Evolutionary conservation across 179 eudicot species (phyloP), one percentile per base, ranked within the genome.

Genomic region (Actinidia polygama): DNA sequence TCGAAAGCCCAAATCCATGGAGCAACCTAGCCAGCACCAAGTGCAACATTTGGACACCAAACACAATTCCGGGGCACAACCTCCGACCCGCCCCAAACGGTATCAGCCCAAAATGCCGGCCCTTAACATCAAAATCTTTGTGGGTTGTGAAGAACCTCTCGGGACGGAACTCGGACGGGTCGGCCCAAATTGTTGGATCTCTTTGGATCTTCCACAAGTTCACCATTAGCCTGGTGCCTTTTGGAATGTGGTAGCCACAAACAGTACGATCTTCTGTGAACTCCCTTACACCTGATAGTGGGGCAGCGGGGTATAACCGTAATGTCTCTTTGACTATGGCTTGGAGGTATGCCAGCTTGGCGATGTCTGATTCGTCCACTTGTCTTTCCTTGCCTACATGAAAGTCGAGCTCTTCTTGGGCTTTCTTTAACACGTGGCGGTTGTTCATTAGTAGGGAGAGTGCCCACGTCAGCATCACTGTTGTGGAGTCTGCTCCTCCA

Each of bases 1-100:
- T n/a, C n/a, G n/a, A n/a, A n/a, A n/a, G n/a, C n/a, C n/a, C 83
- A 59, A 82, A 85, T 1, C 64, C 82, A 8, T 85, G 87, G n/a
- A 85, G 44, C 6, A 85, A 63, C 58, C 58, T 51, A 50, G 82
- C 87, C 4, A 82, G 8, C 6, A 79, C 76, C 8, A 85, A 36
- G 26, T 82, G 85, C 55, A 79, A 24, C 80, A 85, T 24, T 36
- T 82, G 83, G 19, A 82, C 7, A 1, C 80, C 77, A 26, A 78
- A 64, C 11, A 40, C 12, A 0, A 18, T 7, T 1, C 87, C 82
- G 3, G 85, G 87, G 74, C 87, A 85, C 19, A 46, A 49, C 51
- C 87, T 81, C 21, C 85, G 46, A 11, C 85, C 85, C 0, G 80
- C 75, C 0, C 87, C 80, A 23, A 82, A 82, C 4, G 87, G 85